Evolutionary conservation across 495 filamentous ascomycete species (phyloP).

Genomic region (Podospora pseudopauciseta): DNA sequence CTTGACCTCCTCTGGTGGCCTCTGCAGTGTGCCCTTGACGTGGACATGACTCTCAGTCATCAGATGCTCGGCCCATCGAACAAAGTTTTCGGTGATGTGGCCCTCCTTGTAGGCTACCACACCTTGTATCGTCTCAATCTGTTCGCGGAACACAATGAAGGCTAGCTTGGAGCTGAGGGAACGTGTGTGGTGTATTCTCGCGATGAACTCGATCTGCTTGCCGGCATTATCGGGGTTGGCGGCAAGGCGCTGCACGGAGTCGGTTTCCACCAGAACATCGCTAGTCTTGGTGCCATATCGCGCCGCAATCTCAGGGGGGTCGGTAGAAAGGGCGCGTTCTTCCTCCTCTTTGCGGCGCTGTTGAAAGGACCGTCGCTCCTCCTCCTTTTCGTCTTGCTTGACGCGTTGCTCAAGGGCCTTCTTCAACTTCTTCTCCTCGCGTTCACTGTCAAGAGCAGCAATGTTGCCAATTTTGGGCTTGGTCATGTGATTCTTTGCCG

Average conservation of each 20-base stretch:
- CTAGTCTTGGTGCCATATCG: conserved; percentile 54
- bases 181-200: conserved; percentile 79
- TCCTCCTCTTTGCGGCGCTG: conserved; percentile 46
- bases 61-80: conserved; percentile 79
- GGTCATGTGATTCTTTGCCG: conserved; percentile 46
- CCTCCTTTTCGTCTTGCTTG: conserved; percentile 50
- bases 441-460: conserved; percentile 40
- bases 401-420: conserved; percentile 46
- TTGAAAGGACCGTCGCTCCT: conserved; percentile 50
- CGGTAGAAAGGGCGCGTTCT: conserved; percentile 39
- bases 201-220: conserved; percentile 71
- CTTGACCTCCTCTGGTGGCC: conserved; percentile 70
- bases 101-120: conserved; percentile 58
- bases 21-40: conserved; percentile 71
- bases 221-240: conserved; percentile 46
- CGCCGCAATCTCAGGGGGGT: conserved; percentile 54
- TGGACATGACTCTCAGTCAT: conserved; percentile 77
- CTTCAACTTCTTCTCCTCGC: conserved; percentile 49
- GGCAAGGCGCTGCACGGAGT: conserved; percentile 20
- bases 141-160: conserved; percentile 82
- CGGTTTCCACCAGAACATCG: conserved; percentile 31
- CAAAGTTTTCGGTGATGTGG: conserved; percentile 71
- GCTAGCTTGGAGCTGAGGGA: conserved; percentile 82
- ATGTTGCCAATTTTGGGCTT: conserved; percentile 47
- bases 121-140: conserved; percentile 78